Percentiles rank a stretch among this genome's conserved stretches.
Evolutionary conservation across 2,329 filamentous ascomycete genomes (phyloP).

Genomic region (Monilinia vaccinii-corymbosi): DNA sequence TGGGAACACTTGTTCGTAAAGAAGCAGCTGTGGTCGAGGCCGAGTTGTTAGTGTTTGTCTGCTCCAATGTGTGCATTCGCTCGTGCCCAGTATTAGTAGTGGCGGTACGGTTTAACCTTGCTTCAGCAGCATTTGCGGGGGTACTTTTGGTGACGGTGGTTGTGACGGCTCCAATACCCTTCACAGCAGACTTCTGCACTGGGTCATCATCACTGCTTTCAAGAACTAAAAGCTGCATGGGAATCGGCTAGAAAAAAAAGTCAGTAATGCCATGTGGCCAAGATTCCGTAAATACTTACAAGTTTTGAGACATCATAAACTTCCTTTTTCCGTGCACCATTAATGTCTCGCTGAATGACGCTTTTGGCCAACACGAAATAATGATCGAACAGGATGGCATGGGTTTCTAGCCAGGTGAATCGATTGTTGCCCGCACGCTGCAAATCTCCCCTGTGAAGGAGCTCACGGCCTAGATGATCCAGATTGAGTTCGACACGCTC

Average conservation of each 20-base stretch:
- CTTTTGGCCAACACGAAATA: conserved; percentile 88
- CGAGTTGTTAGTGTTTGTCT: conserved; percentile 60
- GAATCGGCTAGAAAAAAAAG: conserved; percentile 69
- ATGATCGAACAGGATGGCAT: conserved; percentile 90
- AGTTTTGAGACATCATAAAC: conserved; percentile 89
- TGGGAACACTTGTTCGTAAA: conserved; percentile 38
- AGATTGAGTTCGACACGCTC: conserved; percentile 80
- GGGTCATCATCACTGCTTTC: conserved; percentile 91
- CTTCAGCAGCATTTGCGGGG: conserved; percentile 49
- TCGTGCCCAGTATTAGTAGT: conserved; percentile 29
- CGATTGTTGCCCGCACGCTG: conserved; percentile 81
- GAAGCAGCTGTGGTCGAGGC: conserved; percentile 40
- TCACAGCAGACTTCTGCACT: conserved; percentile 65
- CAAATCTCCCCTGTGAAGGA: conserved; percentile 82
- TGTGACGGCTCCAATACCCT: conserved; percentile 48
- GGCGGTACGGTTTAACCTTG: conserved; percentile 36
- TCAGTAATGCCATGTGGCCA: conserved; percentile 14
- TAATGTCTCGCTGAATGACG: conserved; percentile 57
- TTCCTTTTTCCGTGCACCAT: conserved; percentile 65
- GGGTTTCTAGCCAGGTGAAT: conserved; percentile 89
- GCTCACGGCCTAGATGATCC: conserved; percentile 83
- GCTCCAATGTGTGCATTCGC: conserved; percentile 50
- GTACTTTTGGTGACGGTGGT: conserved; percentile 50
- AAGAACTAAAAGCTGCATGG: conserved; percentile 88
- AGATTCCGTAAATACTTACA: conserved; percentile 37